Evolutionary conservation across 2,329 filamentous ascomycete genomes (phyloP).

Genomic region (Colletotrichum plurivorum): DNA sequence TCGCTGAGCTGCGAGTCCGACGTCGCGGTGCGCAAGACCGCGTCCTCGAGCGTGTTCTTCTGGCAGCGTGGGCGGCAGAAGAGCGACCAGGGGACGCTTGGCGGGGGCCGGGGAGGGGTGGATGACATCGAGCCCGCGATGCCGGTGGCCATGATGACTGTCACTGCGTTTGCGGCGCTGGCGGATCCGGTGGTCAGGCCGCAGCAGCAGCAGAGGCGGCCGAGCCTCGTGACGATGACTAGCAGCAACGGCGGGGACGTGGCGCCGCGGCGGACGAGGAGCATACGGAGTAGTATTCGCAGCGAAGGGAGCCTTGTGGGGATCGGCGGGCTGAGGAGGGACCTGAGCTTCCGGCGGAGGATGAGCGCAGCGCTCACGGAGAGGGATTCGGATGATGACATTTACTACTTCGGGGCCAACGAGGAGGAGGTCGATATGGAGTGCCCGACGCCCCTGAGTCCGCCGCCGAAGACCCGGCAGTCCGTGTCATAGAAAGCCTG

Average conservation of each 20-base stretch:
- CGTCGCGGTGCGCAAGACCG: slow-evolving; percentile 13
- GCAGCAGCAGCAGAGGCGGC: slow-evolving; percentile 8
- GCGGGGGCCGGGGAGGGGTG: not conserved
- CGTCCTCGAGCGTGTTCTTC: slow-evolving; percentile 17
- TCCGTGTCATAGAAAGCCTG: not conserved
- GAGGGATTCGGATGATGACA: slow-evolving; percentile 36
- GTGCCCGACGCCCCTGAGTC: slow-evolving; percentile 32
- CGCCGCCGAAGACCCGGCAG: slow-evolving; percentile 26
- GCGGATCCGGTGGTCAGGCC: not conserved
- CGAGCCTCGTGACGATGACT: not conserved
- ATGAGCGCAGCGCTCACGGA: slow-evolving; percentile 32
- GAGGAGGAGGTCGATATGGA: slow-evolving; percentile 26
- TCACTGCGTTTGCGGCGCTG: not conserved
- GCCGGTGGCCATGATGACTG: not conserved
- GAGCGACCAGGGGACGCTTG: slow-evolving; percentile 25
- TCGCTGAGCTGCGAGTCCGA: slow-evolving; percentile 25
- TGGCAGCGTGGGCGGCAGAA: slow-evolving; percentile 25
- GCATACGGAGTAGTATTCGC: slow-evolving; percentile 12
- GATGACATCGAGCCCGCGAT: slow-evolving; percentile 28
- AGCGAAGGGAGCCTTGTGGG: slow-evolving; percentile 14
- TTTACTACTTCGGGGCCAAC: slow-evolving; percentile 23
- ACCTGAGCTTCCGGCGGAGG: slow-evolving; percentile 18
- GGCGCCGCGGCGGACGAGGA: not conserved
- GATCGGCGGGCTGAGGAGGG: not conserved
- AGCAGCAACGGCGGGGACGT: not conserved